phyloP scores from a whole-genome alignment of 305 asterid species.

The Stenogyne calaminthoides region DNA sequence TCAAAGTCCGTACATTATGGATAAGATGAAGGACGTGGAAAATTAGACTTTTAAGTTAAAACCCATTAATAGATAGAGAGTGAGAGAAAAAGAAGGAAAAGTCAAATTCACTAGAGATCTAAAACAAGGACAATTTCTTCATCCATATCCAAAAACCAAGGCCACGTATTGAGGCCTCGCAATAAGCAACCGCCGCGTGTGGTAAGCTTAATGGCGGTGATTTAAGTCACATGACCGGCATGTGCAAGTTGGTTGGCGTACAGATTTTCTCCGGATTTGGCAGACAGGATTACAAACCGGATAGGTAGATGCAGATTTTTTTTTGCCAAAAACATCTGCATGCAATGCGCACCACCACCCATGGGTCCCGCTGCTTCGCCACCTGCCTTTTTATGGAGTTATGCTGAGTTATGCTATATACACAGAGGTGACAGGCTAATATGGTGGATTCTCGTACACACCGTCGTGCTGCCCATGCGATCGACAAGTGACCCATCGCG shows the following conservation, averaged over 20 bases:
- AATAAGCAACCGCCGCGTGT: conserved; percentile 45
- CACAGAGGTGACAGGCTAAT: too few relatives aligned
- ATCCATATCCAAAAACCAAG: conserved; percentile 39
- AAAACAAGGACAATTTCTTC: conserved; percentile 7
- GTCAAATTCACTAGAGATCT: conserved; percentile 38
- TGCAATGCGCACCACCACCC: too few relatives aligned
- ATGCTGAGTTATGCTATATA: too few relatives aligned
- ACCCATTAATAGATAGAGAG: background rate
- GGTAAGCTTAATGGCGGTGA: conserved; percentile 18
- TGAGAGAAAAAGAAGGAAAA: background rate
- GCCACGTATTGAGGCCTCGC: conserved; percentile 39
- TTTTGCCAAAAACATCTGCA: background rate
- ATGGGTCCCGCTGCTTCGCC: too few relatives aligned
- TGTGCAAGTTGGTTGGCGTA: conserved; percentile 30
- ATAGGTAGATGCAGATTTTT: conserved; percentile 4
- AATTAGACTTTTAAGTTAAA: too few relatives aligned
- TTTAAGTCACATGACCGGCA: conserved; percentile 40
- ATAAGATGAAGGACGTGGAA: too few relatives aligned
- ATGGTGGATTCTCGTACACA: too few relatives aligned
- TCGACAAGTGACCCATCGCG: too few relatives aligned
- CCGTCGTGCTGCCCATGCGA: too few relatives aligned
- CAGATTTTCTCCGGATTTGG: conserved; percentile 32
- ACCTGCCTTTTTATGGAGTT: too few relatives aligned
- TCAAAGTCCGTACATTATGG: too few relatives aligned
- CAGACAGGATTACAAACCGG: conserved; percentile 15